Evolutionary conservation across 805 yeast species (phyloP).

Genomic region (Candida montana): DNA sequence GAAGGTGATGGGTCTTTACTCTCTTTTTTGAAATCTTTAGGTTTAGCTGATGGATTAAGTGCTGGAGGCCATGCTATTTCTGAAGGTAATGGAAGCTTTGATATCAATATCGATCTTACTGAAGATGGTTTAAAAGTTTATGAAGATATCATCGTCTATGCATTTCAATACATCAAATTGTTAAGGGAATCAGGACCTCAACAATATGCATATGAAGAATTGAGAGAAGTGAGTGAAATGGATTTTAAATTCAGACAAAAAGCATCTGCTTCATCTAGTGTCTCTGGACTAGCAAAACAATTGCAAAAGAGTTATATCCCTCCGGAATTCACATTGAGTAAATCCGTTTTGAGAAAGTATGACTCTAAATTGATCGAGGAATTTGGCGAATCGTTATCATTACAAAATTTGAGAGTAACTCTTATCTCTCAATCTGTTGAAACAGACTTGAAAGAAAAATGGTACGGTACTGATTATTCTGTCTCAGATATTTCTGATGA

Average conservation of each 20-base stretch:
- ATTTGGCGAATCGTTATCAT: constrained; percentile 44
- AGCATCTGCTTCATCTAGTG: constrained; percentile 63
- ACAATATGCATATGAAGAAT: constrained; percentile 76
- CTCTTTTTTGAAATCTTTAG: constrained; percentile 58
- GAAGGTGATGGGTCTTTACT: constrained; percentile 86
- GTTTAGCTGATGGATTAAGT: constrained; percentile 77
- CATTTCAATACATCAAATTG: constrained; percentile 72
- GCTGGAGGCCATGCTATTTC: constrained; percentile 68
- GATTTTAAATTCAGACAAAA: constrained; percentile 81
- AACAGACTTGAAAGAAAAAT: constrained; percentile 55
- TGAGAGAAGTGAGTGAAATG: constrained; percentile 59
- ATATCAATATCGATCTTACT: constrained; percentile 73
- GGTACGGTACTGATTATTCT: constrained; percentile 88
- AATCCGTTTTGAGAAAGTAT: constrained; percentile 51
- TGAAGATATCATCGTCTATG: constrained; percentile 48
- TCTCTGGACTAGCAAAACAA: constrained; percentile 56
- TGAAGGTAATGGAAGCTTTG: constrained; percentile 60
- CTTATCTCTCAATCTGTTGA: constrained; percentile 49
- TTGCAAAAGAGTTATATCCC: constrained; percentile 62
- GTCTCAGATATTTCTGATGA: constrained; percentile 38
- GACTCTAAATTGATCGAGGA: constrained; percentile 48
- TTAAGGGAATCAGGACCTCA: constrained; percentile 56
- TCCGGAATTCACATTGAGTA: constrained; percentile 54
- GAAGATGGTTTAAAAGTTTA: constrained; percentile 62
- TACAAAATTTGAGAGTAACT: constrained; percentile 55